phyloP scores from a whole-genome alignment of 2,329 filamentous ascomycete species.

The Tetracladium maxilliforme region DNA sequence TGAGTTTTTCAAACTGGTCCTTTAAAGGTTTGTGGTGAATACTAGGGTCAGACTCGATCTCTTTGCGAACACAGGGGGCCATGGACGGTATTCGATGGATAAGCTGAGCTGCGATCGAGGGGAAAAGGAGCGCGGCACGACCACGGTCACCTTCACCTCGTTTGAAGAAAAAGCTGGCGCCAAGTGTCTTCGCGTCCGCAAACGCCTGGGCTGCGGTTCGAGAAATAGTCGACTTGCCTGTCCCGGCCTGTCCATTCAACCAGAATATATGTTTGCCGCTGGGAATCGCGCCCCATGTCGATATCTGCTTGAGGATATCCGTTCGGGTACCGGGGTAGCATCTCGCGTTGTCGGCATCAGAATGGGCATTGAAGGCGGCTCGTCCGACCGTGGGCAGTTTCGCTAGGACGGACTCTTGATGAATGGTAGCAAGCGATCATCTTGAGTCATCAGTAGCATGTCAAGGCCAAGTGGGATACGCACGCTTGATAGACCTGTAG shows the following conservation, averaged over 20 bases:
- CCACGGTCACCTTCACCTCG: slow-evolving; percentile 13
- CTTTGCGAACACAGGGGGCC: slow-evolving; percentile 3
- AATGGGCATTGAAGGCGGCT: no score
- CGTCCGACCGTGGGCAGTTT: no score
- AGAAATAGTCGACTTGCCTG: slow-evolving; percentile 18
- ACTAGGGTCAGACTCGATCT: slow-evolving; percentile 6
- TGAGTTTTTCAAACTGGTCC: slow-evolving; percentile 14
- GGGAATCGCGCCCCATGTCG: slow-evolving; percentile 3
- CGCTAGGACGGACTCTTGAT: no score
- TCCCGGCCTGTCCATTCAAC: slow-evolving; percentile 14
- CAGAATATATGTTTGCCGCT: slow-evolving; percentile 9
- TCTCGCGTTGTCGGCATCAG: no score
- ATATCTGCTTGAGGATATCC: slow-evolving; percentile 8
- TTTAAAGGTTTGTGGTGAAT: slow-evolving; percentile 7
- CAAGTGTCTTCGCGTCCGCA: slow-evolving; percentile 7
- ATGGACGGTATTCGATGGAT: slow-evolving; percentile 7
- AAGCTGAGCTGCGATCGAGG: slow-evolving; percentile 14
- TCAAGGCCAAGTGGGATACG: no score
- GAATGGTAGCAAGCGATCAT: no score
- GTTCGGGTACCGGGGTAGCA: slow-evolving; percentile 10
- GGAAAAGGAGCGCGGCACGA: slow-evolving; percentile 14
- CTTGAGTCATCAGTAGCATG: no score
- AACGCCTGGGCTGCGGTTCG: slow-evolving; percentile 15
- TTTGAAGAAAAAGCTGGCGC: slow-evolving; percentile 19
- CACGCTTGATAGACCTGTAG: no score